These are phyloP conservation scores for Castanospermum australe DNA, from an alignment of 306 rosid species.

Conservation along the genomic window DNA sequence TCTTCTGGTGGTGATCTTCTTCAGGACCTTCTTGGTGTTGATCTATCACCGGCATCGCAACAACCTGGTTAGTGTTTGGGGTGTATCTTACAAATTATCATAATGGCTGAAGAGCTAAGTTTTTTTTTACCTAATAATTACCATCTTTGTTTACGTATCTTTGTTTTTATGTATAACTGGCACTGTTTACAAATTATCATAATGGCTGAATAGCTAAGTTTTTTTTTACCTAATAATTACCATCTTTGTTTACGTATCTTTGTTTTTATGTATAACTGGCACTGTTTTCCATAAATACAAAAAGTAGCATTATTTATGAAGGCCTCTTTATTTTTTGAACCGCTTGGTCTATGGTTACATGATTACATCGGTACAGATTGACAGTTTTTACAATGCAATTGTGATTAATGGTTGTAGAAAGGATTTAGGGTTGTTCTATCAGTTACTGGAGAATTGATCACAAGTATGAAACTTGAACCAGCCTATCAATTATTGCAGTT, in stretches of 20 bases:
- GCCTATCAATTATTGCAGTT: not conserved
- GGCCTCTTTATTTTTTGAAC: constrained; percentile 1
- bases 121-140: not conserved
- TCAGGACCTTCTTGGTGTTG: constrained; percentile 94
- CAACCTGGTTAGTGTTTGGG: constrained; percentile 66
- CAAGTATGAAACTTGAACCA: not conserved
- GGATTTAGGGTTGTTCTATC: not conserved
- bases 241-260: constrained; percentile 11
- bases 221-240: not conserved
- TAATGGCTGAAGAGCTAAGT: not conserved
- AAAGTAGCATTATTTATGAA: not conserved
- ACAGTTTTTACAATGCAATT: not conserved
- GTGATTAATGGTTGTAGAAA: not conserved
- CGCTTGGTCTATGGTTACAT: not conserved
- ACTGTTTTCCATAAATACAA: not conserved
- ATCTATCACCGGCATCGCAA: constrained; percentile 53
- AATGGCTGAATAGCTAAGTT: not conserved
- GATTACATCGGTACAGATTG: not conserved
- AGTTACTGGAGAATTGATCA: too few species aligned
- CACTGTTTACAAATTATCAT: not conserved
- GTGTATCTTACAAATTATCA: constrained; percentile 2
- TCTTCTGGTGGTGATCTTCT: constrained; percentile 81
- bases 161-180: not conserved
- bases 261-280: not conserved
- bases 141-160: constrained; percentile 12